phyloP scores from a whole-genome alignment of 2,329 filamentous ascomycete genomes.

The Pezizomycotina sp. region DNA sequence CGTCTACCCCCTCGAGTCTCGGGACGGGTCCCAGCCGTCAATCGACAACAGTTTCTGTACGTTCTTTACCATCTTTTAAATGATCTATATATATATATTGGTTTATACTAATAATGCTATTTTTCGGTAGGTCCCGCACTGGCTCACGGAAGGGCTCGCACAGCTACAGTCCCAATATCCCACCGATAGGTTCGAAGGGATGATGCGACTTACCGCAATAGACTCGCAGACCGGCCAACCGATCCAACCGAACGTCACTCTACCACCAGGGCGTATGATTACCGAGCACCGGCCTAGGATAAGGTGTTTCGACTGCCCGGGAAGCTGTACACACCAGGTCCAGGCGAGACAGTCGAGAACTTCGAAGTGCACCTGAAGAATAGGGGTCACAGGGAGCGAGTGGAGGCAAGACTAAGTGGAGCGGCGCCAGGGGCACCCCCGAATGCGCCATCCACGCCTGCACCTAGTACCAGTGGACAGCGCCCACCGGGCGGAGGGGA shows the following conservation, averaged over 20 bases:
- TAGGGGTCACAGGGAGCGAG: constrained; percentile 57
- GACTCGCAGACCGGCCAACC: constrained; percentile 53
- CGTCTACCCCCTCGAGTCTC: constrained; percentile 10
- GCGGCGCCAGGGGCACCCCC: too few relatives aligned
- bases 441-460: too few relatives aligned
- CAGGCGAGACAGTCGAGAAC: constrained; percentile 67
- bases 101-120: constrained; percentile 7
- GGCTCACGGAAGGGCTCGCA: constrained; percentile 61
- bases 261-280: constrained; percentile 36
- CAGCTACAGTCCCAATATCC: constrained; percentile 55
- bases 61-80: neutral
- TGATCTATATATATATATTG: neutral
- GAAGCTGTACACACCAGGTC: constrained; percentile 83
- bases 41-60: too few relatives aligned
- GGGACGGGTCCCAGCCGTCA: too few relatives aligned
- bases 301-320: constrained; percentile 83
- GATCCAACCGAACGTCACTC: constrained; percentile 37
- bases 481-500: too few relatives aligned
- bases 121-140: constrained; percentile 52
- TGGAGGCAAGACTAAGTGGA: constrained; percentile 33
- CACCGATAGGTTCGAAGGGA: constrained; percentile 67
- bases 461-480: too few relatives aligned
- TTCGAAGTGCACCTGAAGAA: constrained; percentile 90
- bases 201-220: constrained; percentile 79
- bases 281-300: constrained; percentile 75